Base-by-base conservation (phyloP, 768 basidiomycete genomes). In the Mycena metata region DNA sequence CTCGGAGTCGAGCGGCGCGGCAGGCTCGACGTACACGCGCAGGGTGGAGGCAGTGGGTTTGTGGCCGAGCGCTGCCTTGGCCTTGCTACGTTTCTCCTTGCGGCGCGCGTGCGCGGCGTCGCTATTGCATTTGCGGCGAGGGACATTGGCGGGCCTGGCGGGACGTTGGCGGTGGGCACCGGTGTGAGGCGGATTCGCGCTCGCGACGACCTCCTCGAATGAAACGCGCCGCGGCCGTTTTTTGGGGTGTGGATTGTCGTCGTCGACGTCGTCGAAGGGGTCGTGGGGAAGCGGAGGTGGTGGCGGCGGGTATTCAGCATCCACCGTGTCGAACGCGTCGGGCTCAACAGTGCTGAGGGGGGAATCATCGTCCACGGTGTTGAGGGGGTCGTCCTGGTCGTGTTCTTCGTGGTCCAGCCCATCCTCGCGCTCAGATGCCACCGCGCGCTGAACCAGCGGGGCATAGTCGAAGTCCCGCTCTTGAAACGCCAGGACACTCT, bases 341-440 rank as follows among this genome's bases (percentile, higher is more conserved):
- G 46, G 46, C n/a, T 30, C 30, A 6, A 30, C 3, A 6, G 30
- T 6, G 30, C 11, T 30, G 30, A 6, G 39, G 11, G 59, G 59
- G 26, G 1, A 35, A 0, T 23, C 11, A 23, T 39, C 36, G 35
- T 51, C 60, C 8, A 51, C 16, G n/a, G 36, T 23, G 33, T 60
- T 26, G 30, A 23, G 41, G 41, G 30, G 30, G 30, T 30, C 30
- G 30, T 30, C 30, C 30, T 30, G 24, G 1, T 58, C 59, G 49
- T n/a, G n/a, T n/a, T 50, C 46, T 41, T 61, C 60, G 24, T 24
- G 50, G 26, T 62, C 60, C 3, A 26, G 39, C 50, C 35, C 26
- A 15, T 45, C 59, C 11, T 47, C 59, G 30, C 15, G 11, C 51
- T 63, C 61, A 11, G 19, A 4, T 2, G 24, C 19, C 3, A 63